Evolutionary conservation across 2,329 filamentous ascomycete species (phyloP), one percentile per base, ranked within the genome.

Genomic region (Monilinia polystroma): DNA sequence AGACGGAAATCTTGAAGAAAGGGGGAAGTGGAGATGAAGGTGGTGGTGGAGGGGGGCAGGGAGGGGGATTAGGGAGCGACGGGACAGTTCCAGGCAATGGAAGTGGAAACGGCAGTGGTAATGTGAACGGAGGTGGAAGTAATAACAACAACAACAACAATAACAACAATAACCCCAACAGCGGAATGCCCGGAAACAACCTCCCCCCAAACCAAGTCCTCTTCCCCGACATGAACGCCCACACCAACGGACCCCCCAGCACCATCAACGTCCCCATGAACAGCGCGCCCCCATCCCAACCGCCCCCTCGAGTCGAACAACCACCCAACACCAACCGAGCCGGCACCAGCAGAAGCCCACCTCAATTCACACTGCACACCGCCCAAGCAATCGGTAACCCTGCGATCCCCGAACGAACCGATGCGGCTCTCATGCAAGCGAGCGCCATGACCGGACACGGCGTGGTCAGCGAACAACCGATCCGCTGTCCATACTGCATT

Each of bases 1-100:
- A 76, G 67, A 75, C 74, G 12, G 75, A 76, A 55, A 76, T 76
- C 26, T 49, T 76, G 58, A 76, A 76, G 68, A 74, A 74, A 66
- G 63, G 8, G 10, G 54, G 54, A 26, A 67, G 53, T 62, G 59
- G 12, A 57, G 63, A 58, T 68, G 29, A 60, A 47, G 14, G 68
- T 7, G 58, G 58, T 53, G 45, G 66, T 29, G 47, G 59, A 18
- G 41, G 41, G 38, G 38, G 38, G 11, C 26, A 47, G 29, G 54
- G 58, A n/a, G 54, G 65, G 32, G 56, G 45, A 1, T 38, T 62
- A 7, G 59, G 54, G 26, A 56, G 54, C 8, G 55, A 63, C 32
- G 54, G 59, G 8, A 58, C 58, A 10, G 38, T 14, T n/a, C 26
- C 43, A 47, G 54, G 47, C 14, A 32, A n/a, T 45, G 55, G 47